Evolutionary conservation across 2,329 filamentous ascomycete species (phyloP), one percentile per base, ranked within the genome.

Genomic region (Paecilomyces dactylethromorphus): DNA sequence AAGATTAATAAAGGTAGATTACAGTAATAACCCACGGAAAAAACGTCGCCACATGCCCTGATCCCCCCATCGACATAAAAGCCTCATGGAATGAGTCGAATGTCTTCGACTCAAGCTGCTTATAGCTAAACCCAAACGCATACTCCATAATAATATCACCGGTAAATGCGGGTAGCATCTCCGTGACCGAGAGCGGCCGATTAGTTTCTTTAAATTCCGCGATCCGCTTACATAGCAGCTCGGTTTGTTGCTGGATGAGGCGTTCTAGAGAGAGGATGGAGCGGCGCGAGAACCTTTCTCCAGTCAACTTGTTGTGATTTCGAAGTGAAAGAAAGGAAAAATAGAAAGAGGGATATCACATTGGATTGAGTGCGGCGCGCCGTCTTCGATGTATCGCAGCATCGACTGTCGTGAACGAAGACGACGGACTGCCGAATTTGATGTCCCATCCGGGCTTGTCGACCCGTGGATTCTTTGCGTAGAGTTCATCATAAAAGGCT

Each of bases 101-200:
- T n/a, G 63, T 63, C 15, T 62, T 59, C 8, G 58, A 59, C 13
- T 61, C 59, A 49, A 69, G 58, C 31, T 66, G 66, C 26, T 66
- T 63, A 58, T 69, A 70, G 32, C 35, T 60, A n/a, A 62, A 59
- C 4, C 61, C 60, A 59, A 68, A 68, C 53, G 63, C 62, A 56
- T 69, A 70, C 51, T 69, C 52, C 62, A 66, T 66, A 8, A 70
- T 63, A 3, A 69, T 63, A 56, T 70, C 68, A 13, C 63, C 65
- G 2, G 64, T 64, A 10, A 68, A 60, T 8, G 63, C 62, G 26
- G 63, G 64, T 53, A 66, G 61, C 29, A 62, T 64, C 3, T 60
- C 56, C 31, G 59, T 64, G 24, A 68, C 35, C 24, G 49, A 52
- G 53, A 64, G 31, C 18, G 60, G 53, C 50, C 60, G 39, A 33